phyloP scores from a whole-genome alignment of 805 yeast species.

The Lachancea dasiensis region DNA sequence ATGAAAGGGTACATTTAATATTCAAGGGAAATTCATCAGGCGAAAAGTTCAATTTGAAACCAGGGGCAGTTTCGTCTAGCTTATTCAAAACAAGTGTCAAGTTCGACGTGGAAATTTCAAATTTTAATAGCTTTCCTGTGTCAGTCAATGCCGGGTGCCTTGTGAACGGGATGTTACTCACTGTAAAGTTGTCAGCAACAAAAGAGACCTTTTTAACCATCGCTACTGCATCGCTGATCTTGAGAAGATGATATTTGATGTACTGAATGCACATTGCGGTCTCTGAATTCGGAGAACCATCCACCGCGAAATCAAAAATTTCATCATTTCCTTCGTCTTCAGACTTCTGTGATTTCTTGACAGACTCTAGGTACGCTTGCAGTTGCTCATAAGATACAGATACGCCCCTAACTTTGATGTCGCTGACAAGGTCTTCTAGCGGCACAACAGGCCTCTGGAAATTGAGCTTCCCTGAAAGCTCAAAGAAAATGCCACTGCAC shows the following conservation, averaged over 20 bases:
- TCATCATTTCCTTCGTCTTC: too few species aligned
- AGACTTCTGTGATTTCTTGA: too few species aligned
- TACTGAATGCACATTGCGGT: slow-evolving; percentile 6
- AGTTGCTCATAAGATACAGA: slow-evolving; percentile 1
- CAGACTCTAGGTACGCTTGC: background rate
- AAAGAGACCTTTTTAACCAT: slow-evolving; percentile 19
- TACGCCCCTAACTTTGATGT: slow-evolving; percentile 4
- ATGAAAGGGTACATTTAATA: slow-evolving; percentile 34
- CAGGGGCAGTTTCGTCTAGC: slow-evolving; percentile 36
- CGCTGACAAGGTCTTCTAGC: slow-evolving; percentile 1
- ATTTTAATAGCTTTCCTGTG: slow-evolving; percentile 20
- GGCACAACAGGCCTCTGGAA: slow-evolving; percentile 4
- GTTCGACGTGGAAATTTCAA: slow-evolving; percentile 21
- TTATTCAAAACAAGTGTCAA: slow-evolving; percentile 26
- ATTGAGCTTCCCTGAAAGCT: slow-evolving; percentile 4
- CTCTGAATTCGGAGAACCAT: background rate
- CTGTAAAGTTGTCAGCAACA: slow-evolving; percentile 19
- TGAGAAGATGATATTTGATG: slow-evolving; percentile 3
- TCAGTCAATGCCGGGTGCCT: slow-evolving; percentile 17
- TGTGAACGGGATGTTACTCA: slow-evolving; percentile 22
- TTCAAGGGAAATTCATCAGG: slow-evolving; percentile 40
- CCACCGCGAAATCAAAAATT: background rate
- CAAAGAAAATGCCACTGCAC: slow-evolving; percentile 1
- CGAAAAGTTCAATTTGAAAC: slow-evolving; percentile 40
- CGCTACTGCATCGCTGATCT: slow-evolving; percentile 8